Conservation (phyloP, 2,329 filamentous ascomycete genomes). For the Fusarium illudens region DNA sequence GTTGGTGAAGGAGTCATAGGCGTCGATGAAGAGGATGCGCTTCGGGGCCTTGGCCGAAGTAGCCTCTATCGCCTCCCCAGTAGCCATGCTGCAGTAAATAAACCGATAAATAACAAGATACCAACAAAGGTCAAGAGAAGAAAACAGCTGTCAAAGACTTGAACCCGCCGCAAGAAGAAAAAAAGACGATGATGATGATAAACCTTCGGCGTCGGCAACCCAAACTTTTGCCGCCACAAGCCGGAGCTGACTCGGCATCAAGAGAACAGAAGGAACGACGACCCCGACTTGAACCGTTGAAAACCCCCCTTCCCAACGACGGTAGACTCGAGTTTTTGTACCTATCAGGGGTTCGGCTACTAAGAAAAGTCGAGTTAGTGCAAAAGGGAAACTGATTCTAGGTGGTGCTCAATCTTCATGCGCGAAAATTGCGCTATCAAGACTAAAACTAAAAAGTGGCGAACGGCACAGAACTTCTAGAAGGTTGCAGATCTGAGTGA, state of each 20-base stretch:
- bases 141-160: neutral
- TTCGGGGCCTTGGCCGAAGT: conserved; percentile 26
- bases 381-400: conserved; percentile 5
- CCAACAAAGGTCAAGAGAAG: neutral
- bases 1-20: conserved; percentile 96
- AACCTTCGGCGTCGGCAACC: conserved; percentile 22
- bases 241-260: conserved; percentile 38
- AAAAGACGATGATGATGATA: conserved; percentile 1
- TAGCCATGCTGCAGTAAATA: conserved; percentile 36
- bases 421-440: conserved; percentile 13
- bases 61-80: conserved; percentile 22
- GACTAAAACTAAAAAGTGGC: conserved; percentile 31
- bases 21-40: conserved; percentile 87
- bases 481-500: neutral
- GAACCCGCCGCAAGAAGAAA: neutral
- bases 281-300: too few relatives aligned
- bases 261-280: neutral
- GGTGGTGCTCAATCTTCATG: neutral
- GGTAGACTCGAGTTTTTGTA: neutral
- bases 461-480: conserved; percentile 5
- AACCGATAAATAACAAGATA: neutral
- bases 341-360: conserved; percentile 27
- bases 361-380: neutral
- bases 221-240: conserved; percentile 41
- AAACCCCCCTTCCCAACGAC: conserved; percentile 1